phyloP scores from a whole-genome alignment of 139 green algal species.

The Micractinium sp. region DNA sequence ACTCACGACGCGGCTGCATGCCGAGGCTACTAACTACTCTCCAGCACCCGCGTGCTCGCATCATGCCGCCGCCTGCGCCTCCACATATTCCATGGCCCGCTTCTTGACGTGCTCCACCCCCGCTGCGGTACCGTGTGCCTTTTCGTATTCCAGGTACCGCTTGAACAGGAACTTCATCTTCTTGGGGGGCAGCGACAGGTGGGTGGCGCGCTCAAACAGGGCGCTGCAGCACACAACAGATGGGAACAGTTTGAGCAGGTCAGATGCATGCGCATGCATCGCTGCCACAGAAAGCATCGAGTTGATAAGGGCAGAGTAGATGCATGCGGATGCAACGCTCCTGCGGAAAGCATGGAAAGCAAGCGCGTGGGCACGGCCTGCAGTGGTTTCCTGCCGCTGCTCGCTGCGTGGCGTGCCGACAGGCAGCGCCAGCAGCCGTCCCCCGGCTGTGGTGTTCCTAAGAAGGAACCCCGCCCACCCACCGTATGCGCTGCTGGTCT shows the following conservation, averaged over 20 bases:
- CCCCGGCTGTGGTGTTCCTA: too few species aligned
- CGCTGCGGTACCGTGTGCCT: constrained; percentile 73
- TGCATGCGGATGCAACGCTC: background rate
- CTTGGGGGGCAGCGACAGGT: constrained; percentile 85
- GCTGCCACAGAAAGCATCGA: background rate
- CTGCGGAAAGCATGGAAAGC: too few species aligned
- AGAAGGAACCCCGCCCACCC: too few species aligned
- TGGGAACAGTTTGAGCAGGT: background rate
- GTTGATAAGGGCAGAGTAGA: too few species aligned
- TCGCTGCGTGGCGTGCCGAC: too few species aligned
- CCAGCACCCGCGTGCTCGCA: too few species aligned
- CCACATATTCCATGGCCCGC: constrained; percentile 90
- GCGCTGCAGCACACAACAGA: constrained; percentile 52
- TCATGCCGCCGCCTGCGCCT: constrained; percentile 39
- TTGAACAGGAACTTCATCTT: constrained; percentile 96
- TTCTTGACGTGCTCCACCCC: constrained; percentile 86
- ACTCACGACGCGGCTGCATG: too few species aligned
- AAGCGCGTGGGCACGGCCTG: too few species aligned
- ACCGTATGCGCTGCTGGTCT: constrained; percentile 32
- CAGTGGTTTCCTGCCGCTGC: too few species aligned
- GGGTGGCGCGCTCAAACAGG: constrained; percentile 90
- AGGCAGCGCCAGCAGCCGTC: too few species aligned
- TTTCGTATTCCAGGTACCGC: constrained; percentile 93
- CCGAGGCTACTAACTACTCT: too few species aligned
- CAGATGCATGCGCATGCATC: background rate